phyloP scores from a whole-genome alignment of 768 basidiomycete species.

The Melanogaster broomeanus region DNA sequence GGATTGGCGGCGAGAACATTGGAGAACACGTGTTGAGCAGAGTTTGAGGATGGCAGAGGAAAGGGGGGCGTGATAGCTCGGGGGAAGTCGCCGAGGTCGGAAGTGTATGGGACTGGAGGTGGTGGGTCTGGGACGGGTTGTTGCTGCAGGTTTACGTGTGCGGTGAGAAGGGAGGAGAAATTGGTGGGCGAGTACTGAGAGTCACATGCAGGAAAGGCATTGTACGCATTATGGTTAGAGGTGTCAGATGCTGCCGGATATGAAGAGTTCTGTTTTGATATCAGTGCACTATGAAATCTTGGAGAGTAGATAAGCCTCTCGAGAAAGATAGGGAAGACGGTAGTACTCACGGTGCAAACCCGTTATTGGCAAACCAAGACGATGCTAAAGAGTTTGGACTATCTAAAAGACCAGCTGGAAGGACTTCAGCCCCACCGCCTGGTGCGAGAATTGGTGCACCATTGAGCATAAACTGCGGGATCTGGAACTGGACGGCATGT shows the following conservation, averaged over 20 bases:
- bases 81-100: slow-evolving; percentile 4
- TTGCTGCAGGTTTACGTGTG: slow-evolving; percentile 3
- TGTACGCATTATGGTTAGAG: background rate
- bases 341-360: slow-evolving; percentile 35
- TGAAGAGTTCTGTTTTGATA: slow-evolving; percentile 14
- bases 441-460: slow-evolving; percentile 62
- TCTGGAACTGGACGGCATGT: slow-evolving; percentile 50
- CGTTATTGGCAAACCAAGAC: slow-evolving; percentile 54
- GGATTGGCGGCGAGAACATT: background rate
- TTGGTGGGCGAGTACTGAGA: background rate
- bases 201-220: background rate
- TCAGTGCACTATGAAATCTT: slow-evolving; percentile 25
- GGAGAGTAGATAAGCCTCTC: slow-evolving; percentile 11
- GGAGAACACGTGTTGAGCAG: slow-evolving; percentile 5
- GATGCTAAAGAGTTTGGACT: slow-evolving; percentile 32
- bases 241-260: background rate
- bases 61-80: background rate
- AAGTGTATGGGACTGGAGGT: slow-evolving; percentile 4
- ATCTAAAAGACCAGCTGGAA: slow-evolving; percentile 48
- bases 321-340: background rate
- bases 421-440: slow-evolving; percentile 74
- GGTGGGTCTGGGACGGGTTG: slow-evolving; percentile 6
- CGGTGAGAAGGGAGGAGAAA: background rate
- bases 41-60: slow-evolving; percentile 3
- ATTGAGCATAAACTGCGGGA: slow-evolving; percentile 64